Evolutionary conservation across 176 grass and related monocot species (phyloP), one percentile per base, ranked within the genome.

Genomic region (Zoysia pacifica): DNA sequence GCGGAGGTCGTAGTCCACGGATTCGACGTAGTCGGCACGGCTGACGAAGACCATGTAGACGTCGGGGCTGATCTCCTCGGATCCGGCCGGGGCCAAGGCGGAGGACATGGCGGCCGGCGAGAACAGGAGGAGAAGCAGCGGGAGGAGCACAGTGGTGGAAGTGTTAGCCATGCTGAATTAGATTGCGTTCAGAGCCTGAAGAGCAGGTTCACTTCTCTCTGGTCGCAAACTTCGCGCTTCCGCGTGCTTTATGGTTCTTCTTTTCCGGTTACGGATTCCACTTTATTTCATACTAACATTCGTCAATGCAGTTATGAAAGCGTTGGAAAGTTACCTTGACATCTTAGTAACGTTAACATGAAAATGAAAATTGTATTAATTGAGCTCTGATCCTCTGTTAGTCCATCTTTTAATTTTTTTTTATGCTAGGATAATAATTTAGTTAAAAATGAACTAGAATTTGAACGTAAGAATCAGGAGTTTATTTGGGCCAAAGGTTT

Each of bases 31-130:
- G 58, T 80, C 87, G 35, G 16, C 41, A 9, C 87, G 82, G 82
- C 82, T 85, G 40, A 85, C 48, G 47, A 84, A 85, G 48, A 85
- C 82, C 3, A 85, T 70, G 87, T 84, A 89, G 11, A 80, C 5
- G 48, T 79, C 41, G 39, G 28, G 14, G 11, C n/a, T 6, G 75
- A 39, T 45, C 16, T 62, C 69, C 11, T 54, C 63, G 63, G 76
- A 8, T 14, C 10, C 44, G n/a, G 67, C 41, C 7, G 83, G 75
- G 11, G 82, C 76, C 47, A 50, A 5, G 44, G 77, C 71, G 1
- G 82, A 49, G 3, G 75, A 50, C 54, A 67, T 63, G 28, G 77
- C 35, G 5, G 62, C 19, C 9, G 63, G 78, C 4, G 78, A 69
- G 78, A 45, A 43, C 4, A 71, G 10, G 54, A 75, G 43, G 0